Evolutionary conservation across 2,329 filamentous ascomycete genomes (phyloP).

Genomic region (Didymella sp.): DNA sequence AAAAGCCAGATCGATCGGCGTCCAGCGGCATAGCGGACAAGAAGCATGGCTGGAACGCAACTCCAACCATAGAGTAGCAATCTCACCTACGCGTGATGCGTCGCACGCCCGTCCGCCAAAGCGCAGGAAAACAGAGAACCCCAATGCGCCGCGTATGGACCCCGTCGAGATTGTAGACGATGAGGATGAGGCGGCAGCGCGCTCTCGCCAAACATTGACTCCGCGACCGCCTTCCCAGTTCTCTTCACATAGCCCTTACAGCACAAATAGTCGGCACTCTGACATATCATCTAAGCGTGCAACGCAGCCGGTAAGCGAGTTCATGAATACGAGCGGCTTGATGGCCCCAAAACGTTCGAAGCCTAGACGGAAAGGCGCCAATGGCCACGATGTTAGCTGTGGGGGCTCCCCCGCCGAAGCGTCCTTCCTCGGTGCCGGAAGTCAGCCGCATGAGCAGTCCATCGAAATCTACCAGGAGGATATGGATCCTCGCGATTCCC

Average conservation of each 20-base stretch:
- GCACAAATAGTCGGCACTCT: neutral
- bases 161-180: constrained; percentile 19
- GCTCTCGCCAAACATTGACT: neutral
- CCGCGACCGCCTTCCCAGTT: neutral
- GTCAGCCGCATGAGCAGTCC: neutral
- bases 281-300: neutral
- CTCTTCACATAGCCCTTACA: constrained; percentile 4
- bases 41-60: neutral
- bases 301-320: constrained; percentile 9
- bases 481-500: neutral
- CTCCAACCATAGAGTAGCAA: neutral
- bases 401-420: neutral
- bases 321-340: neutral
- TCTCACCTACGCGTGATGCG: neutral
- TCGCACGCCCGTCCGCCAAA: constrained; percentile 16
- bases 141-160: too few relatives aligned
- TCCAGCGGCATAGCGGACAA: neutral
- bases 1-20: neutral
- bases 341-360: neutral
- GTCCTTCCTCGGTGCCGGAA: neutral
- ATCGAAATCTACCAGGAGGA: neutral
- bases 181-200: constrained; percentile 20
- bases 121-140: constrained; percentile 28
- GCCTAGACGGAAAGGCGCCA: neutral
- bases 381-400: neutral